Percentiles rank a stretch among this genome's conserved stretches.
Evolutionary conservation across 2,329 filamentous ascomycete genomes (phyloP).

Genomic region (Penicillium frequentans): DNA sequence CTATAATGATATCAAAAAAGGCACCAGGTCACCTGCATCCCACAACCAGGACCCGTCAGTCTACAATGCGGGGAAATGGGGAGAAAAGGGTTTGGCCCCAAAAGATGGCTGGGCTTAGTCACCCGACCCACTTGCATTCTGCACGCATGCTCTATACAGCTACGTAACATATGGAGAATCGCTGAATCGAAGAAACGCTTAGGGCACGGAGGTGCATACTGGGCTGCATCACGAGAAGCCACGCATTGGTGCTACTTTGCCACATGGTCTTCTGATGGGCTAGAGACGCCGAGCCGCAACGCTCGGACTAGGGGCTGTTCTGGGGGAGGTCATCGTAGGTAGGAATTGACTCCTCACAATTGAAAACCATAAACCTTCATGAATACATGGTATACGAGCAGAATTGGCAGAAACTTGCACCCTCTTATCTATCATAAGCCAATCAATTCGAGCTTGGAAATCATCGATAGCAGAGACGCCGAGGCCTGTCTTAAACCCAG

Average conservation of each 20-base stretch:
- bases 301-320: not conserved
- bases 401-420: not conserved
- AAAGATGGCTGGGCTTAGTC: conserved; percentile 11
- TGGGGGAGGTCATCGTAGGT: not conserved
- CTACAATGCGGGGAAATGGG: conserved; percentile 19
- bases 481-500: not conserved
- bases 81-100: conserved; percentile 6
- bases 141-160: not conserved
- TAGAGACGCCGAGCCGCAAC: not conserved
- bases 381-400: not conserved
- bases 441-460: not conserved
- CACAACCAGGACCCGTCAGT: conserved; percentile 1
- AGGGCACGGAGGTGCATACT: not conserved
- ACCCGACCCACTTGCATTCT: not conserved
- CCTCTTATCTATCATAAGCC: not conserved
- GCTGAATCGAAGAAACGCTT: not conserved
- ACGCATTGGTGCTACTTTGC: not conserved
- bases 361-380: not conserved
- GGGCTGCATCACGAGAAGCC: not conserved
- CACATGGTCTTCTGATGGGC: conserved; percentile 1
- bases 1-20: conserved; percentile 15
- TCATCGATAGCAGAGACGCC: not conserved
- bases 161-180: not conserved
- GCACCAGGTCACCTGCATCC: conserved; percentile 1
- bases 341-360: not conserved